Conservation (phyloP, 768 basidiomycete genomes). For the Mycena belliarum region DNA sequence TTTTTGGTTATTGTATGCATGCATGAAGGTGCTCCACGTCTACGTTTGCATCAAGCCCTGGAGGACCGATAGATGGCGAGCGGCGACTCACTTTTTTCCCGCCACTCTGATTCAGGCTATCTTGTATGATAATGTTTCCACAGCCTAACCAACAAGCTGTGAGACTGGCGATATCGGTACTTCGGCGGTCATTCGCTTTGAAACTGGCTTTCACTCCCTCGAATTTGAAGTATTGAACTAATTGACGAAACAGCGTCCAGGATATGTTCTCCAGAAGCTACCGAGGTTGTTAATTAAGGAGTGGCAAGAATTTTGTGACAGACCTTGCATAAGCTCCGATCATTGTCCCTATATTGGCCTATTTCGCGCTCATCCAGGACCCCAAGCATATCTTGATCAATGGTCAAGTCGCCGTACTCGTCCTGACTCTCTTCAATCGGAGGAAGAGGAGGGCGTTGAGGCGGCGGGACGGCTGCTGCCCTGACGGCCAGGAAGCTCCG, state of each 20-base stretch:
- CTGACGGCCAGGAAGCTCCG: slow-evolving; percentile 65
- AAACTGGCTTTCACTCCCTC: slow-evolving; percentile 42
- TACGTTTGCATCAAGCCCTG: slow-evolving; percentile 1
- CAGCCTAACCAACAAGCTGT: slow-evolving; percentile 78
- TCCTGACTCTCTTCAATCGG: slow-evolving; percentile 73
- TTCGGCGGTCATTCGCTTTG: slow-evolving; percentile 27
- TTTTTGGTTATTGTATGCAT: slow-evolving; percentile 32
- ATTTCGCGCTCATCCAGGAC: slow-evolving; percentile 21
- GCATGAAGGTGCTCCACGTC: slow-evolving; percentile 61
- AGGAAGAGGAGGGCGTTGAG: slow-evolving; percentile 33
- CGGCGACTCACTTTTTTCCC: slow-evolving; percentile 29
- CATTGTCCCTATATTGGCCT: slow-evolving; percentile 42
- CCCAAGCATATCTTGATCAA: slow-evolving; percentile 55
- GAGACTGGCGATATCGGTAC: slow-evolving; percentile 51
- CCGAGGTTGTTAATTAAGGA: background rate
- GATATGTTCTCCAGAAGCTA: slow-evolving; percentile 55
- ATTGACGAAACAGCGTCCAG: slow-evolving; percentile 51
- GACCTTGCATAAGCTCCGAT: slow-evolving; percentile 54
- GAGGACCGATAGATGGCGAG: background rate
- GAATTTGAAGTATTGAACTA: slow-evolving; percentile 6
- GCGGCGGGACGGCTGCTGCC: slow-evolving; percentile 45
- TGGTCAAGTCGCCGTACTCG: slow-evolving; percentile 51
- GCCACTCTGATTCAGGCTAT: no score
- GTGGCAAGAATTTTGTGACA: background rate
- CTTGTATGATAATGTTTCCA: slow-evolving; percentile 55